phyloP scores from a whole-genome alignment of 768 basidiomycete genomes.

The Pisolithus microcarpus region DNA sequence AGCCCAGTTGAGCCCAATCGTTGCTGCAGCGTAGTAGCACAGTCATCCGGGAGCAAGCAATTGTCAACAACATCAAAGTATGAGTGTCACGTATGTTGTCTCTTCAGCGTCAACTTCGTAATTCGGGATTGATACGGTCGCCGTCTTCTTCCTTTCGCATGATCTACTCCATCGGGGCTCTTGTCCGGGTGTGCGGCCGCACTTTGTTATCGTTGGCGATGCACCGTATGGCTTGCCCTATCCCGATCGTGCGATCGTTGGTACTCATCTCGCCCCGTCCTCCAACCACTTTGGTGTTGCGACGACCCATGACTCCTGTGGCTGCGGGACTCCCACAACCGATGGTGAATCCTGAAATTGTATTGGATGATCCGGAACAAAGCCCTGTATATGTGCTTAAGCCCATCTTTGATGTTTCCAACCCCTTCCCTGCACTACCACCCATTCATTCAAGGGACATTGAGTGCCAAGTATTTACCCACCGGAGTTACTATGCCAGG shows the following conservation, averaged over 20 bases:
- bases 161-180: background rate
- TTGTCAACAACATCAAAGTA: background rate
- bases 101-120: background rate
- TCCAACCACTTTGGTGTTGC: too few species aligned
- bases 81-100: background rate
- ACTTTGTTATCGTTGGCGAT: background rate
- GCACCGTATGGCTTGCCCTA: background rate
- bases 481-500: constrained; percentile 62
- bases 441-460: constrained; percentile 41
- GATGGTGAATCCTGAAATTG: background rate
- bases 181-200: background rate
- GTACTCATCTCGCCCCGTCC: too few species aligned
- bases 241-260: too few species aligned
- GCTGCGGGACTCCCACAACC: too few species aligned
- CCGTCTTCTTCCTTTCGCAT: background rate
- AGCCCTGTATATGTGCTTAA: constrained; percentile 3
- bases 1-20: too few species aligned
- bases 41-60: too few species aligned
- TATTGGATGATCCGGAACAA: background rate
- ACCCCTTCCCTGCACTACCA: constrained; percentile 51
- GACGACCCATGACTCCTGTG: too few species aligned
- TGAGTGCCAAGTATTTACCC: constrained; percentile 59
- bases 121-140: background rate
- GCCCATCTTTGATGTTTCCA: constrained; percentile 26
- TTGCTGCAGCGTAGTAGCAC: too few species aligned